A percentile compares a stretch with the other conserved stretches of the same genome.
Conservation (phyloP, 1,139 yeast species). For the Taphrina confusa region DNA sequence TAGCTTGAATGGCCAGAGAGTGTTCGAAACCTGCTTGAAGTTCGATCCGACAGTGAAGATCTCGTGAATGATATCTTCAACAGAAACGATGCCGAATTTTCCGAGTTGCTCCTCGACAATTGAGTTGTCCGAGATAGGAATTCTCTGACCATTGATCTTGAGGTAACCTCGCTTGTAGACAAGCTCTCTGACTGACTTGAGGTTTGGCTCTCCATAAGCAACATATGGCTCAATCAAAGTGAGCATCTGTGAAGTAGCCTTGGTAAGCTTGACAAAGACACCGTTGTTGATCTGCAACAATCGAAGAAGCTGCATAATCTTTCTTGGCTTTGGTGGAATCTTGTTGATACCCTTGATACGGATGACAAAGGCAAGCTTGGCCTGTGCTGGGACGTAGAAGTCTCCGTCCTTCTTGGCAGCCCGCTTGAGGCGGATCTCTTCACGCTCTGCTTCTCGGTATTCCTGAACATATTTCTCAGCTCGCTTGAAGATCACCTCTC, state of each 20-base stretch:
- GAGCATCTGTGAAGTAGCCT: conserved; percentile 96
- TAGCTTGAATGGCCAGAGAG: conserved; percentile 99
- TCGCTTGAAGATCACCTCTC: conserved; percentile 93
- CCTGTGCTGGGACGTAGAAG: conserved; percentile 96
- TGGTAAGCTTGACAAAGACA: conserved; percentile 96
- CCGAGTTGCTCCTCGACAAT: conserved; percentile 93
- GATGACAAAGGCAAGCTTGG: conserved; percentile 92
- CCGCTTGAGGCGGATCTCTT: conserved; percentile 88
- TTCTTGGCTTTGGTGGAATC: conserved; percentile 99
- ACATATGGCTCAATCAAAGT: conserved; percentile 98
- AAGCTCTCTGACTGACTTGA: conserved; percentile 92
- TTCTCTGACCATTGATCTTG: conserved; percentile 98
- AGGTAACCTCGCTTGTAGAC: conserved; percentile 99
- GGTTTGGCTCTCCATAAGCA: conserved; percentile 99
- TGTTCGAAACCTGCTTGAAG: conserved; percentile 99
- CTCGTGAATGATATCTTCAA: conserved; percentile 99
- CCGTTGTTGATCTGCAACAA: conserved; percentile 98
- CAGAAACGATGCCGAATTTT: conserved; percentile 91
- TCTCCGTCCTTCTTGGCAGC: conserved; percentile 95
- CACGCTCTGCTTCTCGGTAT: conserved; percentile 93
- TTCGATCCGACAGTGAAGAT: conserved; percentile 95
- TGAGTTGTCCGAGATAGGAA: conserved; percentile 89
- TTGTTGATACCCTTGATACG: conserved; percentile 99
- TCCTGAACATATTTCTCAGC: conserved; percentile 98
- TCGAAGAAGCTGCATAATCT: conserved; percentile 97